Base-by-base conservation (phyloP, 1,139 yeast species). In the Kodamaea plutei region DNA sequence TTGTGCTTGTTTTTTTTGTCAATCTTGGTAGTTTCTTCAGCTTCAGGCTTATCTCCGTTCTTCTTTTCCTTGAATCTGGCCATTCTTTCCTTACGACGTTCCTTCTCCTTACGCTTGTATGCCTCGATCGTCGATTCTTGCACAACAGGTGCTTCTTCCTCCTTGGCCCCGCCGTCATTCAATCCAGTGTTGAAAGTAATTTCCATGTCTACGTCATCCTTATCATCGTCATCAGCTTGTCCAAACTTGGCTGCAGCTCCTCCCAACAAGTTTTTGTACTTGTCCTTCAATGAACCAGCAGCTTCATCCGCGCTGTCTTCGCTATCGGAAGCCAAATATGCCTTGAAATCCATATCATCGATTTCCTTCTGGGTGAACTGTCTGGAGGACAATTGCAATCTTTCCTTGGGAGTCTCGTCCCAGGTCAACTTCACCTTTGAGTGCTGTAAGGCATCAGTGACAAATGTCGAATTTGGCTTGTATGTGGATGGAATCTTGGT, bases 361-460 rank as follows among this genome's bases (percentile, higher is more conserved):
- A 89, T 71, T 52, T 93, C 98, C 54, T 83, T 80, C 51, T 85
- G 94, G 29, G 88, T 78, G 50, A 93, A 89, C 10, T 89, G 88
- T 45, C 81, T 77, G 11, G 84, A 73, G 1, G 96, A 76, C 33
- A 89, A 58, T 35, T 84, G 79, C n/a, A 78, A 58, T 53, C 98
- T 75, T 49, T 88, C 96, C 38, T 78, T 81, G 4, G 98, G 98
- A 0, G 97, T 93, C 58, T 91, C 97, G 57, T 93, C 99, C 97
- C 97, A 89, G 0, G 96, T 88, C 41, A 89, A 69, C 52, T 85
- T 85, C 28, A 89, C 96, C 50, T 87, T 88, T 9, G 96, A 87
- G 53, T 87, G 95, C 52, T 88, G 95, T 37, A 89, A 69, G 1
- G 96, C 96, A 57, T 85, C 96, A 2, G 96, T 93, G 20, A 85